Percentiles rank a stretch among this genome's conserved stretches.
These are phyloP conservation scores for Fragaria nilgerrensis DNA, from an alignment of 306 rosid species.

Conservation along the genomic window DNA sequence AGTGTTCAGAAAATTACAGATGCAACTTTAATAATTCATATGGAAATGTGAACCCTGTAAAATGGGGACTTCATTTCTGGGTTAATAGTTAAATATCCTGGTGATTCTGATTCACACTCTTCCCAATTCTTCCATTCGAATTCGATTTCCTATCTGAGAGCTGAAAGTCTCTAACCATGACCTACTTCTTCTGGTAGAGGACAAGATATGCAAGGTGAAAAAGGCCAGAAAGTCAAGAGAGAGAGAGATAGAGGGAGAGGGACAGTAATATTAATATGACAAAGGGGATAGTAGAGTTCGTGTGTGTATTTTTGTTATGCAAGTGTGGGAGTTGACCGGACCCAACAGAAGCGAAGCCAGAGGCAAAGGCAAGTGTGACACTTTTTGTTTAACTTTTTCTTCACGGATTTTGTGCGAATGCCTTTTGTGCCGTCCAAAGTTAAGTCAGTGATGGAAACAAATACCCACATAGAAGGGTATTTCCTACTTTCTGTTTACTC, in stretches of 20 bases:
- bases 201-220: constrained; percentile 19
- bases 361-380: constrained; percentile 19
- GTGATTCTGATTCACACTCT: constrained; percentile 31
- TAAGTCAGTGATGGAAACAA: constrained; percentile 28
- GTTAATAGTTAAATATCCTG: constrained; percentile 13
- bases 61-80: not conserved
- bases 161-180: constrained; percentile 6
- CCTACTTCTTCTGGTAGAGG: constrained; percentile 17
- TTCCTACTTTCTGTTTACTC: not conserved
- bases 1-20: not conserved
- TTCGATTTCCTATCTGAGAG: constrained; percentile 21
- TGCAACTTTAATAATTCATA: constrained; percentile 1
- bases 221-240: constrained; percentile 17
- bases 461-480: constrained; percentile 26
- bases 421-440: constrained; percentile 34
- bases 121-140: constrained; percentile 37
- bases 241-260: not conserved
- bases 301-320: not conserved
- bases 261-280: not conserved
- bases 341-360: not conserved
- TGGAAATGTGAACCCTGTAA: constrained; percentile 25
- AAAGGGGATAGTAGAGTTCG: constrained; percentile 24
- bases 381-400: constrained; percentile 11
- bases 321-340: not conserved
- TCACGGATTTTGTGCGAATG: constrained; percentile 29